These are phyloP conservation scores for Boletellus ananas DNA, from an alignment of 768 basidiomycete species.

Conservation along the genomic window DNA sequence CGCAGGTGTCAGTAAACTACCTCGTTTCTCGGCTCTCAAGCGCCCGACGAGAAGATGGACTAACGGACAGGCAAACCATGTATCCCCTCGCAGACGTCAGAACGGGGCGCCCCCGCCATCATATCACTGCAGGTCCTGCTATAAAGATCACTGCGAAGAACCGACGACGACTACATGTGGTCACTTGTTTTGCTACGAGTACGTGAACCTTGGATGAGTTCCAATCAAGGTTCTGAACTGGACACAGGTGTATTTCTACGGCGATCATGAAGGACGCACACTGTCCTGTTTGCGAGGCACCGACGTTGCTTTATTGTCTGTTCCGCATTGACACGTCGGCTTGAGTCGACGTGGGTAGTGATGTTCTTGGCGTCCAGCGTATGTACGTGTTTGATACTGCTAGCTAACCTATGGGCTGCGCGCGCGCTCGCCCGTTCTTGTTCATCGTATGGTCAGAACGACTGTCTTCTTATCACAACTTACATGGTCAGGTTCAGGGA, in stretches of 20 bases:
- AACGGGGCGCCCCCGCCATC: constrained; percentile 11
- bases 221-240: not conserved
- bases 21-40: constrained; percentile 29
- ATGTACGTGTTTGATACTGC: constrained; percentile 3
- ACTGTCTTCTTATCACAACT: not conserved
- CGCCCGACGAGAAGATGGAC: constrained; percentile 16
- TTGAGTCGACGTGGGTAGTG: constrained; percentile 6
- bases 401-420: constrained; percentile 1
- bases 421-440: not conserved
- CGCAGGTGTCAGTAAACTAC: constrained; percentile 28
- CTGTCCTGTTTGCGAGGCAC: constrained; percentile 52
- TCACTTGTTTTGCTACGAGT: constrained; percentile 57
- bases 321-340: constrained; percentile 46
- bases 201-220: constrained; percentile 1
- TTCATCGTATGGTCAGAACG: not conserved
- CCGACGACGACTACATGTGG: constrained; percentile 62
- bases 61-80: constrained; percentile 11
- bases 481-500: too few species aligned
- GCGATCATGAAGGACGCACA: constrained; percentile 42
- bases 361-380: not conserved
- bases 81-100: constrained; percentile 4
- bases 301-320: constrained; percentile 53
- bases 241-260: constrained; percentile 49
- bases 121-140: constrained; percentile 50
- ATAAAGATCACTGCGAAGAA: constrained; percentile 46